Percentiles rank a stretch among this genome's conserved stretches.
These are phyloP conservation scores for Melocanna baccifera DNA, from an alignment of 176 grass and related monocot species.

Conservation along the genomic window DNA sequence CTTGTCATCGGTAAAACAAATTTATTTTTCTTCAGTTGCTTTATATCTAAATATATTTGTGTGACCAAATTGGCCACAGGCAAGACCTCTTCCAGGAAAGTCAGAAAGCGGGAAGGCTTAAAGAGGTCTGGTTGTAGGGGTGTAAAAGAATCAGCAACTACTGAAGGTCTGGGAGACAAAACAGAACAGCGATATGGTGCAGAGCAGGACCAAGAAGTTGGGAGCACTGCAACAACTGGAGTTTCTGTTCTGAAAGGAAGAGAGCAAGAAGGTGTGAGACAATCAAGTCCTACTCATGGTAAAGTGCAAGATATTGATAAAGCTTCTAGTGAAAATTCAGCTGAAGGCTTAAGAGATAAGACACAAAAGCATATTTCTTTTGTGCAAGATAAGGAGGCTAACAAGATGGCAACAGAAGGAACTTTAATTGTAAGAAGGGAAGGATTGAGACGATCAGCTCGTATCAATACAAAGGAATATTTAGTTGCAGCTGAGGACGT, in stretches of 20 bases:
- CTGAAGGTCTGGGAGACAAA: not conserved
- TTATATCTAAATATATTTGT: conserved; percentile 5
- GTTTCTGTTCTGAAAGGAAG: conserved; percentile 25
- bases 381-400: not conserved
- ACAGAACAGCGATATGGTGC: not conserved
- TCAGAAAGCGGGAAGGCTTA: conserved; percentile 27
- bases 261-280: conserved; percentile 14
- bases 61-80: conserved; percentile 8
- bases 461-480: conserved; percentile 29
- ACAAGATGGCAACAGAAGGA: not conserved
- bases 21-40: not conserved
- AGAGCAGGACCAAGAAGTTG: conserved; percentile 26
- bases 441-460: conserved; percentile 30
- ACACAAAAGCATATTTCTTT: conserved; percentile 15
- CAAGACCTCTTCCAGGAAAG: conserved; percentile 36
- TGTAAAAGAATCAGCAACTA: not conserved
- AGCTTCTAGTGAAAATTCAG: conserved; percentile 34
- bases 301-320: conserved; percentile 8
- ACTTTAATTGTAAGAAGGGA: conserved; percentile 7
- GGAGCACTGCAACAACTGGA: conserved; percentile 27
- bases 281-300: not conserved
- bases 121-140: not conserved
- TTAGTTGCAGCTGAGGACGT: conserved; percentile 13
- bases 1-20: not conserved
- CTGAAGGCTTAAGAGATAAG: conserved; percentile 27